Base-by-base conservation (phyloP, 208 protist genomes). In the Crithidia acanthocephali region DNA sequence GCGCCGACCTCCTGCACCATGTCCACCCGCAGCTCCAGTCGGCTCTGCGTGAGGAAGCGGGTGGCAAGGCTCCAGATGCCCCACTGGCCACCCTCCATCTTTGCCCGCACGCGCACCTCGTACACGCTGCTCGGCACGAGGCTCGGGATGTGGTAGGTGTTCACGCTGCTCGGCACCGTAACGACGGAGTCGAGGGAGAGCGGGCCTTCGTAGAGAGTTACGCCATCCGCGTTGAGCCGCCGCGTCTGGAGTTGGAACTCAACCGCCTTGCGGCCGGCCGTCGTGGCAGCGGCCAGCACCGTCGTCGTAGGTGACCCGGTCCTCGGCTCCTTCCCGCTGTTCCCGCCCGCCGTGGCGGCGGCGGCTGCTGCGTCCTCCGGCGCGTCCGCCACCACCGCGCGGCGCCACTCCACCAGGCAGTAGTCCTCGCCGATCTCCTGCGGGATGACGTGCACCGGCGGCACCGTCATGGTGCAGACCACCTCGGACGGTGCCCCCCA, bases 361-460 rank as follows among this genome's bases (percentile, higher is more conserved):
- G n/a, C n/a, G n/a, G n/a, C 2, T n/a, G 18, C 22, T 16, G n/a
- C n/a, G 20, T 61, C 56, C 11, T 61, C 56, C 20, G 35, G 23
- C 35, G 22, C 22, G 35, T 61, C 65, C 6, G 72, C 66, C 51
- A 42, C 37, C n/a, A 27, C 13, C 9, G 83, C 48, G 4, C 92
- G 92, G 28, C 73, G 75, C 92, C 93, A 97, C 56, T 88, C 83
- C 13, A 97, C 68, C 27, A 91, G 60, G 68, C 90, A 94, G 77
- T 95, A 97, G 73, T 96, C 82, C 80, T 97, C 93, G 40, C 91
- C 91, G 64, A 97, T 96, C 80, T 97, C 90, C 44, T 89, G 68
- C 18, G 89, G 90, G 10, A 84, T 47, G 11, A 97, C 78, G 25
- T 69, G 68, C 70, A 97, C 87, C 23, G 85, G 76, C 42, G 90